Evolutionary conservation across 1,284 basidiomycete genomes (phyloP), one percentile per base, ranked within the genome.

Genomic region (Tilletia walkeri): DNA sequence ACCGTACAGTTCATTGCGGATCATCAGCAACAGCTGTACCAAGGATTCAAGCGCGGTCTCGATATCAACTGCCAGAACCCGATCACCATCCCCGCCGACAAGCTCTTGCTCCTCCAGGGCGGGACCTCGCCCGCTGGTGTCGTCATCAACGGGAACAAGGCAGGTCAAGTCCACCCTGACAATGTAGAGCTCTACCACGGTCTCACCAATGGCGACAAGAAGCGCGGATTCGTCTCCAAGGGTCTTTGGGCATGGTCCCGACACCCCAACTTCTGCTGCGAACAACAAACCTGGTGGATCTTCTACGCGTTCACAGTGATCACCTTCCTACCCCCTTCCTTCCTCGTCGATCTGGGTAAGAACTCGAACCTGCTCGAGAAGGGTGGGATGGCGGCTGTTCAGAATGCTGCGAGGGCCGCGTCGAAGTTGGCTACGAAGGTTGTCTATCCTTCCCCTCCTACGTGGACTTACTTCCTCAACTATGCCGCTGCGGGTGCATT

Each of bases 221-320:
- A 90, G 75, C 87, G 94, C 5, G 95, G 95, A 0, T 97, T 97
- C 83, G 85, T 91, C 34, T 93, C 92, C 0, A 87, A 87, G 14
- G 94, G 94, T 0, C 84, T 97, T 10, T 97, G 92, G 91, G 88
- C 89, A 1, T 93, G 89, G 86, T 89, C 89, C 2, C 87, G 95
- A 18, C 95, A 98, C 83, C 94, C 95, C 20, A 96, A 96, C 84
- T 95, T 94, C 84, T 86, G 90, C 0, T 93, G 91, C 81, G 94
- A 96, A 82, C 93, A 95, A 84, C 85, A 86, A 7, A 93, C 94
- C 85, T 95, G 79, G 79, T 80, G 93, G 93, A 89, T 93, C 74
- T 72, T 79, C 12, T 85, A 85, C 73, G 83, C 80, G 12, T 71
- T 84, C 66, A 83, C 84, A 59, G 75, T 78, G 9, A 69, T 80